Evolutionary conservation across 1,139 yeast genomes (phyloP).

Genomic region (Geotrichum fermentans): DNA sequence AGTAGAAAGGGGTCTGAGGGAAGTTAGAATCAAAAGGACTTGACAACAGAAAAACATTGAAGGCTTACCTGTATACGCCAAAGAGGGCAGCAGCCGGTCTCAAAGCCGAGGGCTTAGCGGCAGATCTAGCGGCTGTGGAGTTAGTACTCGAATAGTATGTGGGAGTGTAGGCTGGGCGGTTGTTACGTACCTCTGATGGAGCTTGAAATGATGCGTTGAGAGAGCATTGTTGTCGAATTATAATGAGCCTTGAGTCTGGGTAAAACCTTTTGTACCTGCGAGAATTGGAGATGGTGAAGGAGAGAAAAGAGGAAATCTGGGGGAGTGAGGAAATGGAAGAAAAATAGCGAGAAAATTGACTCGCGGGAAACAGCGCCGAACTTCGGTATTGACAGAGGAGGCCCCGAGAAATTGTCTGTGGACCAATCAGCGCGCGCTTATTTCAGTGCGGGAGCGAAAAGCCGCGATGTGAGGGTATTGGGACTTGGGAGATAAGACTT

Average conservation of each 20-base stretch:
- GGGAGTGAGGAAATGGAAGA: background rate
- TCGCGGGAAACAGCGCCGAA: background rate
- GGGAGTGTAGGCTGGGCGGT: background rate
- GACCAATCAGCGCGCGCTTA: background rate
- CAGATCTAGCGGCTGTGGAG: slow-evolving; percentile 10
- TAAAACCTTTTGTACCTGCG: background rate
- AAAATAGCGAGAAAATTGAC: background rate
- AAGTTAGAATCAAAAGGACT: slow-evolving; percentile 5
- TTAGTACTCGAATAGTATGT: background rate
- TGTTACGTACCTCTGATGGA: slow-evolving; percentile 16
- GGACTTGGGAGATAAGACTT: no score
- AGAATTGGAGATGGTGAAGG: background rate
- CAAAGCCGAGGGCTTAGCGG: slow-evolving; percentile 14
- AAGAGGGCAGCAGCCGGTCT: slow-evolving; percentile 18
- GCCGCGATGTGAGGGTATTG: no score
- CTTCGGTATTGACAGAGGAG: background rate
- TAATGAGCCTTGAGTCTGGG: background rate
- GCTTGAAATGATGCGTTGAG: slow-evolving; percentile 17
- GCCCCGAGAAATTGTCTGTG: background rate
- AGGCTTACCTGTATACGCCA: slow-evolving; percentile 20
- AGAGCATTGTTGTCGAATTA: slow-evolving; percentile 13
- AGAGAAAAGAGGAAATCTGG: background rate
- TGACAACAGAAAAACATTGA: no score
- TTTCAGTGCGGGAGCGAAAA: no score
- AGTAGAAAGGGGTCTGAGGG: slow-evolving; percentile 45